Evolutionary conservation across 148 eudicot genomes (phyloP), one percentile per base, ranked within the genome.

Genomic region (Rhododendron simsii): DNA sequence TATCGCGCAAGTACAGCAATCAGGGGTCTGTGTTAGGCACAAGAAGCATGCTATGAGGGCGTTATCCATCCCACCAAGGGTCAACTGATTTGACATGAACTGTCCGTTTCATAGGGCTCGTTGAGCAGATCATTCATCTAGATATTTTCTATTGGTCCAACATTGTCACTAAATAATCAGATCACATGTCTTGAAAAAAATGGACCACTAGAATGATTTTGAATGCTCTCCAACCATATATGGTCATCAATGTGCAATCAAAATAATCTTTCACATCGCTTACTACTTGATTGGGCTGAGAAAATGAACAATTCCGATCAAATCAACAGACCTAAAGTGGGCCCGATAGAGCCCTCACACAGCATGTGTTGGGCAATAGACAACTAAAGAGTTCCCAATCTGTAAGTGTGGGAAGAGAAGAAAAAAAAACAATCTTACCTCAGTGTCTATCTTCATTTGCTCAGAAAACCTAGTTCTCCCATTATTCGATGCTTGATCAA

Each of bases 391-490:
- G 83, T 53, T 33, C 50, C 83, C 44, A 82, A 61, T 50, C 84
- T 21, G 30, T 6, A 30, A 55, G 45, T 8, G 28, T n/a, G 71
- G 53, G 57, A 3, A 15, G 57, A 14, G 35, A 0, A 16, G 18
- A 26, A 26, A 11, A 1, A 0, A 26, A 26, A 26, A 3, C 15
- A n/a, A 57, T 7, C 78, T 30, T 88, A 95, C 99, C 98, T 96
- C 99, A 12, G 96, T 87, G 84, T 96, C 99, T 84, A 94, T 59
- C 91, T 95, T 96, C 91, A 85, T 88, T 88, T 95, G 99, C 88
- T 96, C 98, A 18, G 98, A 95, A 81, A 93, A 96, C 90, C 92
- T 92, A 44, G 92, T 86, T 86, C 97, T 91, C 55, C 93, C 98
- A 81, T 88, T 89, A 79, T 88, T 96, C 1, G 93, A 89, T 44